Evolutionary conservation across 2,329 filamentous ascomycete species (phyloP).

Genomic region (Coniochaeta sp.): DNA sequence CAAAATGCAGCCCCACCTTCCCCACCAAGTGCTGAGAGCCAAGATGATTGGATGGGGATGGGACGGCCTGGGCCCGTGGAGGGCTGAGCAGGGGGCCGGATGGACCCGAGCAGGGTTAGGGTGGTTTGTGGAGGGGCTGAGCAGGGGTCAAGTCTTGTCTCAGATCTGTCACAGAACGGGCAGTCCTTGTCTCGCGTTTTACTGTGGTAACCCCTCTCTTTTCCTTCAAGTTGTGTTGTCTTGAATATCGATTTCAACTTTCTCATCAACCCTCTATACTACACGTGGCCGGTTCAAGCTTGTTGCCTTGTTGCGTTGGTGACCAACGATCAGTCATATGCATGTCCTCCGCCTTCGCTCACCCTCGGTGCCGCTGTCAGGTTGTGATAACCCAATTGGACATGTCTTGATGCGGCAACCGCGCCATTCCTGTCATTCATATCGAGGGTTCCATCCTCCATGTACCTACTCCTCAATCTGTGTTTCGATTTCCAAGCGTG

Average conservation of each 20-base stretch:
- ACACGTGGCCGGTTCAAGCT: too few species aligned
- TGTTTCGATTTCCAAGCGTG: constrained; percentile 15
- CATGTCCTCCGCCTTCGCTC: too few species aligned
- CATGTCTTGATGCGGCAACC: background rate
- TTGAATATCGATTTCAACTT: background rate
- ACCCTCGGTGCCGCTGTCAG: too few species aligned
- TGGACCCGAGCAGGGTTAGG: constrained; percentile 4
- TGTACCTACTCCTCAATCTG: constrained; percentile 9
- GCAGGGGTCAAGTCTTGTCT: constrained; percentile 24
- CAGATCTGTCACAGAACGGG: constrained; percentile 34
- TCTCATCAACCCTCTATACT: background rate
- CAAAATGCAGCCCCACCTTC: background rate
- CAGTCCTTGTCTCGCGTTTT: constrained; percentile 12
- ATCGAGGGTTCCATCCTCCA: constrained; percentile 5
- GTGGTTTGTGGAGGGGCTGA: constrained; percentile 9
- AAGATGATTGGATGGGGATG: background rate
- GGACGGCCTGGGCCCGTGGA: constrained; percentile 2
- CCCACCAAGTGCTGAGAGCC: background rate
- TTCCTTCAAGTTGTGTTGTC: too few species aligned
- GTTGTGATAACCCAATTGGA: background rate
- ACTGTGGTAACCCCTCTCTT: constrained; percentile 2
- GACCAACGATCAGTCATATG: background rate
- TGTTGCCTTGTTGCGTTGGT: too few species aligned
- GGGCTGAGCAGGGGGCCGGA: constrained; percentile 13
- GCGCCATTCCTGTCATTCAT: background rate